Evolutionary conservation across 179 eudicot genomes (phyloP), one percentile per base, ranked within the genome.

Genomic region (Silene coronaria): DNA sequence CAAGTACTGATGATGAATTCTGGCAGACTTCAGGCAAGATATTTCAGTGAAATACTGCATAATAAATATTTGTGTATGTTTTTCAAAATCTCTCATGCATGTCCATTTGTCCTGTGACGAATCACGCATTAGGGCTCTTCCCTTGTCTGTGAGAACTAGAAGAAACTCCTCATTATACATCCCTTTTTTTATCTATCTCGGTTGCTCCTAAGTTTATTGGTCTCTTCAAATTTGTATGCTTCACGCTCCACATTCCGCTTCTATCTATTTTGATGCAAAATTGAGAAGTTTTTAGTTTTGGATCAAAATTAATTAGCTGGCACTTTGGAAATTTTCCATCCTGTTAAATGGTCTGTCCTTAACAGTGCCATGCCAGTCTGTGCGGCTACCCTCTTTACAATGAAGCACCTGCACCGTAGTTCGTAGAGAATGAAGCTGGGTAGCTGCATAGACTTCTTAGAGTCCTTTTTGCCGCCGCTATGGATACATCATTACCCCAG

Each of bases 21-120:
- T 76, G 75, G 62, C 80, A 72, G 81, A 85, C 87, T 79, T 77
- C 82, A 77, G 83, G 79, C 78, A 79, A 81, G 79, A 75, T 2
- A 67, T 51, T 73, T 45, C 62, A n/a, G 53, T 48, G 32, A 9
- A 30, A 23, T 23, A 53, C 21, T 53, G 21, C 58, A 53, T 53
- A 51, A 4, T 14, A 38, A 67, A 14, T 17, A 12, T 51, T 51
- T 71, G 62, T 53, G 16, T 24, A 5, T 53, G n/a, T 27, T 23
- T 14, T 17, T 57, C 32, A n/a, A 28, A 72, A 55, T 32, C 26
- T 16, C 48, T 72, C 66, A 32, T 30, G 23, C 73, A 51, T 51
- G 61, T 16, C 30, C 32, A 42, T 4, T 22, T 69, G 14, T 27
- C 38, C 61, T 70, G 27, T 70, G 59, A 72, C 26, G 8, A 22